Conservation (phyloP, 1,139 yeast species). For the Pichia sp. region DNA sequence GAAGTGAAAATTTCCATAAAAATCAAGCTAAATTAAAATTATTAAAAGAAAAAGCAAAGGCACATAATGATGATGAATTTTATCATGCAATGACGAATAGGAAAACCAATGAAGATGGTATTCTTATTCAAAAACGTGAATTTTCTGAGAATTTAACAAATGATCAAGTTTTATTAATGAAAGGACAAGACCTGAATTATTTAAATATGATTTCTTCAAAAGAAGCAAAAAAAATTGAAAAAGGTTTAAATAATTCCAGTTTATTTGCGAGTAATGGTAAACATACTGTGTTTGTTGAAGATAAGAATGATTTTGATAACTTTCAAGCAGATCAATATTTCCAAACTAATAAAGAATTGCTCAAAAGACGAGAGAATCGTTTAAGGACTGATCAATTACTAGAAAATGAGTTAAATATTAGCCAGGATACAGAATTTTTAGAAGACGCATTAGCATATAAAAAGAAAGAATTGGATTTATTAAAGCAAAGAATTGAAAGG, state of each 20-base stretch:
- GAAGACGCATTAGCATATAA: slow-evolving; percentile 29
- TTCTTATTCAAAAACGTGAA: slow-evolving; percentile 61
- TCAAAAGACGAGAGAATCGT: slow-evolving; percentile 68
- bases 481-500: slow-evolving; percentile 59
- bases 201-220: slow-evolving; percentile 67
- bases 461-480: slow-evolving; percentile 47
- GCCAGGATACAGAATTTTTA: slow-evolving; percentile 18
- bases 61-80: slow-evolving; percentile 92
- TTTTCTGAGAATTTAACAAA: slow-evolving; percentile 49
- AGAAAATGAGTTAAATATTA: slow-evolving; percentile 24
- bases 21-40: slow-evolving; percentile 81
- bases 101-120: slow-evolving; percentile 62
- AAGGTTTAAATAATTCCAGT: slow-evolving; percentile 47
- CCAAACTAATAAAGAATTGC: slow-evolving; percentile 60
- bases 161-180: slow-evolving; percentile 75
- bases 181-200: slow-evolving; percentile 86
- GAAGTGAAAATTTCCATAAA: slow-evolving; percentile 85
- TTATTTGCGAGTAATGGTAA: slow-evolving; percentile 53
- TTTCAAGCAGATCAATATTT: slow-evolving; percentile 64
- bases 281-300: slow-evolving; percentile 83
- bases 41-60: slow-evolving; percentile 63
- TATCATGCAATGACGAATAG: slow-evolving; percentile 83
- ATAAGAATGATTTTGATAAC: slow-evolving; percentile 43
- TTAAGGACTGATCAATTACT: slow-evolving; percentile 57
- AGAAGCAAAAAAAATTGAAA: slow-evolving; percentile 61